These are phyloP conservation scores for Brassica cretica DNA, from an alignment of 345 rosid species.

Conservation along the genomic window DNA sequence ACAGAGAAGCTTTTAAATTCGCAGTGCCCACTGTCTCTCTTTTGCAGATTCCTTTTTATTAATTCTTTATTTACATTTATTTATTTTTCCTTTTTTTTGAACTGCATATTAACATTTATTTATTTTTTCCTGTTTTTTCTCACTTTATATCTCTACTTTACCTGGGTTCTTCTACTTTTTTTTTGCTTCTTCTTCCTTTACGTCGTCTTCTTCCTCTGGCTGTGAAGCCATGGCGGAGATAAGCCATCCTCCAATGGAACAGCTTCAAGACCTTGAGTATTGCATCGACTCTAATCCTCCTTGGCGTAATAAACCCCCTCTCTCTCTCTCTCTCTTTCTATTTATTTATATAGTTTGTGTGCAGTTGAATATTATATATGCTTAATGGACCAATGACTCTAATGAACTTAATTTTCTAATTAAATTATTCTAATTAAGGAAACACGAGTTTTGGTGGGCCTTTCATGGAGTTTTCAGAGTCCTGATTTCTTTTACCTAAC, in stretches of 20 bases:
- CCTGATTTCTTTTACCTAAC: not conserved
- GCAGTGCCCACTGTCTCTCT: slow-evolving; percentile 45
- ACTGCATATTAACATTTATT: no score
- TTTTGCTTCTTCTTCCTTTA: slow-evolving; percentile 9
- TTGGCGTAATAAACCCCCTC: slow-evolving; percentile 61
- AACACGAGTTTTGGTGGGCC: not conserved
- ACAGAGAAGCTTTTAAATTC: slow-evolving; percentile 31
- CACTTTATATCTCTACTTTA: slow-evolving; percentile 60
- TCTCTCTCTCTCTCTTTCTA: not conserved
- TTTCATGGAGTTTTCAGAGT: slow-evolving; percentile 12
- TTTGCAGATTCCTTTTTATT: slow-evolving; percentile 44
- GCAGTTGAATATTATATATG: slow-evolving; percentile 10
- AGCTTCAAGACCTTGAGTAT: slow-evolving; percentile 94
- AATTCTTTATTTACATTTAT: not conserved
- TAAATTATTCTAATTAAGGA: not conserved
- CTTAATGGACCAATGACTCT: slow-evolving; percentile 8
- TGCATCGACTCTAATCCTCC: slow-evolving; percentile 99
- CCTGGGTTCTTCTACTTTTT: slow-evolving; percentile 31
- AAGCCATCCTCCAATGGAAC: slow-evolving; percentile 85
- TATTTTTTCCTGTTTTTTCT: not conserved
- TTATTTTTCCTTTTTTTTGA: not conserved
- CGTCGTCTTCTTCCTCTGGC: slow-evolving; percentile 18
- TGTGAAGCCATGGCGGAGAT: slow-evolving; percentile 58
- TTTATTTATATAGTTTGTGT: not conserved
- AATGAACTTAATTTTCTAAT: not conserved